Evolutionary conservation across 176 grass and related monocot genomes (phyloP), one percentile per base, ranked within the genome.

Genomic region (Paspalum notatum): DNA sequence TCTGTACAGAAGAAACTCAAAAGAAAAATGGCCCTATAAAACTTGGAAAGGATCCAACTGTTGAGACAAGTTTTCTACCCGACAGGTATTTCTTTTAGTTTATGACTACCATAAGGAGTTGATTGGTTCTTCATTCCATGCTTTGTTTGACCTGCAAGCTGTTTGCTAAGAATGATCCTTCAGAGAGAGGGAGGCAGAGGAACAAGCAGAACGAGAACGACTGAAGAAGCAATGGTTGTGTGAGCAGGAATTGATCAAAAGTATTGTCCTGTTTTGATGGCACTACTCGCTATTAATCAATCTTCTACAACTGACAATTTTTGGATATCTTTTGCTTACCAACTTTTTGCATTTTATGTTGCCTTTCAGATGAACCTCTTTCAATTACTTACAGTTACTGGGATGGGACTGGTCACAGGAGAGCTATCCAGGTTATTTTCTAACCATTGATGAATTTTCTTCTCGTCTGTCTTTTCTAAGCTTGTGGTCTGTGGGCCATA

Each of bases 321-420:
- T 58, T 58, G 56, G 20, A 74, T 85, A 51, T 18, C 59, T 65
- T 86, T 76, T 18, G 32, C 22, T 51, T 77, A 7, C 44, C 73
- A 77, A 82, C 50, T 39, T 77, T 64, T 27, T 71, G 11, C 51
- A 81, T 59, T 44, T 72, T 71, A 26, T 79, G 11, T 78, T 25
- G n/a, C 53, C 22, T 89, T 81, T 78, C 84, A 99, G 96, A 91
- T 82, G 96, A 99, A 57, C 88, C 96, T 67, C 88, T 95, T 54
- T 60, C 91, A 81, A 99, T 99, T 74, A 99, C 92, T 66, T 99
- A 99, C 68, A 99, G 92, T 89, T 99, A 99, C 65, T 99, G 96
- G 92, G 96, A 99, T 88, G 96, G 96, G 48, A 95, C 96, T 69
- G 90, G 96, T 56, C 96, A 99, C 78, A 95, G 96, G 82, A 87